These are phyloP conservation scores for Aspergillus novofumigatus DNA, from an alignment of 2,329 filamentous ascomycete species.

Conservation along the genomic window DNA sequence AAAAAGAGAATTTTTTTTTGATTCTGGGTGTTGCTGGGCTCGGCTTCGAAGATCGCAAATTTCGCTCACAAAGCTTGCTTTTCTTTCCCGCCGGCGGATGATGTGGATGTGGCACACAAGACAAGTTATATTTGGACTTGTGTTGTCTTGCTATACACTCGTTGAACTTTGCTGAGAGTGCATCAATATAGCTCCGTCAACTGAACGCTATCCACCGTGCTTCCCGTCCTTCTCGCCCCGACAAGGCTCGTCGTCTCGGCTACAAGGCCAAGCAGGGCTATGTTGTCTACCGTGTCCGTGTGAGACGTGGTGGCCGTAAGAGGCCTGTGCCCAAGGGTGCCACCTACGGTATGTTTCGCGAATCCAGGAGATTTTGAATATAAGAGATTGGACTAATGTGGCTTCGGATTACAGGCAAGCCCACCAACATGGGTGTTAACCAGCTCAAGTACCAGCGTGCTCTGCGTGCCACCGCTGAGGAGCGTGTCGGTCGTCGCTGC, in stretches of 20 bases:
- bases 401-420: constrained; percentile 69
- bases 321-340: constrained; percentile 93
- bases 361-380: background rate
- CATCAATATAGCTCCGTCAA: constrained; percentile 99
- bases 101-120: constrained; percentile 44
- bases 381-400: constrained; percentile 24
- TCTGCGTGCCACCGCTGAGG: constrained; percentile 94
- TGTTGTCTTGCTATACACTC: constrained; percentile 85
- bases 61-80: constrained; percentile 1
- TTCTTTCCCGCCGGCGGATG: constrained; percentile 31
- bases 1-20: constrained; percentile 16
- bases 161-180: constrained; percentile 99
- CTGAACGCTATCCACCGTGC: constrained; percentile 99
- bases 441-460: constrained; percentile 99
- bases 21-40: constrained; percentile 28
- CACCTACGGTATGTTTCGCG: constrained; percentile 75
- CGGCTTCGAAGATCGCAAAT: constrained; percentile 24
- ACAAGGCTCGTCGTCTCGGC: constrained; percentile 99
- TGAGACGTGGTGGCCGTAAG: constrained; percentile 99
- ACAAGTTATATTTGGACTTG: constrained; percentile 24
- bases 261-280: constrained; percentile 99
- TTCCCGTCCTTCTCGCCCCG: constrained; percentile 93
- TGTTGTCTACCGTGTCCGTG: constrained; percentile 99
- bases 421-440: constrained; percentile 99
- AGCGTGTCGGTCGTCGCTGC: constrained; percentile 98